A percentile compares a stretch with the other conserved stretches of the same genome.
Conservation (phyloP, 176 grass and related monocot genomes). For the Sorghum bicolor region Sorghum_bicolor_NCBIv3 NC_012870.2:72047501-72048000, state of each 20-base stretch:
- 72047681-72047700: constrained; percentile 40
- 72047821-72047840: not conserved
- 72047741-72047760: not conserved
- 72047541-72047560: not conserved
- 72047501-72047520: not conserved
- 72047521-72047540: not conserved
- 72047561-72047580: not conserved
- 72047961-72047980: constrained; percentile 2
- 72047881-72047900: constrained; percentile 11
- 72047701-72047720: constrained; percentile 10
- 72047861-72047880: constrained; percentile 8
- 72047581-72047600: constrained; percentile 28
- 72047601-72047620: not conserved
- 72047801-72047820: constrained; percentile 28
- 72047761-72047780: constrained; percentile 3
- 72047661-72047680: not conserved
- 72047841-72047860: constrained; percentile 10
- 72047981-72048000: constrained; percentile 40
- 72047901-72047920: not conserved
- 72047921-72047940: not conserved
- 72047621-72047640: constrained; percentile 48
- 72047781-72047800: not conserved
- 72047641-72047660: constrained; percentile 17
- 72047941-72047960: not conserved
- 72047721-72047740: constrained; percentile 22